Evolutionary conservation across 768 basidiomycete genomes (phyloP).

Genomic region (Calocybe indica): DNA sequence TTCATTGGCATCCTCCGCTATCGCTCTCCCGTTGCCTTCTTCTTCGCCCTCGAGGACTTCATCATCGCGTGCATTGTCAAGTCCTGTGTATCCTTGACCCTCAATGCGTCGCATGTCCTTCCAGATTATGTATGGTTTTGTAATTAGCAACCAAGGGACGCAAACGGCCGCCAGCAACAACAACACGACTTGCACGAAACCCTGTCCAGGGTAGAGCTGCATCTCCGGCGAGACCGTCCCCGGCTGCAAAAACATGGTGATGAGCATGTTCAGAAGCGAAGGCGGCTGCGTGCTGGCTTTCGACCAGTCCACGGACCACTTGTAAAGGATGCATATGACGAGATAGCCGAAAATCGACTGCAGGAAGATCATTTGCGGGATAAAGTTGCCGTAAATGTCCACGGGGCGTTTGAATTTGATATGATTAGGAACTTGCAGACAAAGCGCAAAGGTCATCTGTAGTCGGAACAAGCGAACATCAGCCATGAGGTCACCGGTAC

Average conservation of each 20-base stretch:
- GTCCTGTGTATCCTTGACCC: slow-evolving; percentile 77
- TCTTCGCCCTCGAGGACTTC: slow-evolving; percentile 71
- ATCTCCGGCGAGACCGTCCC: slow-evolving; percentile 64
- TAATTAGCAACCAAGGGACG: slow-evolving; percentile 90
- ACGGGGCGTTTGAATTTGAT: slow-evolving; percentile 82
- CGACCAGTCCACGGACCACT: slow-evolving; percentile 94
- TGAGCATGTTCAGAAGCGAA: slow-evolving; percentile 91
- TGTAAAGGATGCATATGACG: slow-evolving; percentile 90
- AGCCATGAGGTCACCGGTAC: slow-evolving; percentile 3
- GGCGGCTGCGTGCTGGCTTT: slow-evolving; percentile 66
- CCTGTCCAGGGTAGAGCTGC: slow-evolving; percentile 85
- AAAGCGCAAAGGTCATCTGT: slow-evolving; percentile 98
- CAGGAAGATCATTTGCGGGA: slow-evolving; percentile 96
- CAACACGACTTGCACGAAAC: slow-evolving; percentile 74
- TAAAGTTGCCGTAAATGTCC: slow-evolving; percentile 91
- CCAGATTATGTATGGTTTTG: slow-evolving; percentile 89
- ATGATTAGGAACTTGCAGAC: slow-evolving; percentile 94
- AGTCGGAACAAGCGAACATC: slow-evolving; percentile 6
- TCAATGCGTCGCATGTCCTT: slow-evolving; percentile 84
- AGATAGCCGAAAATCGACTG: slow-evolving; percentile 98
- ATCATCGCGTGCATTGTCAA: slow-evolving; percentile 51
- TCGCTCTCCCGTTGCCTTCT: slow-evolving; percentile 69
- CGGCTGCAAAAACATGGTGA: slow-evolving; percentile 92
- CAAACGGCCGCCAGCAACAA: slow-evolving; percentile 77
- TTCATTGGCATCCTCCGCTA: slow-evolving; percentile 67